Percentiles rank a stretch among this genome's conserved stretches.
Conservation (phyloP, 371 early-diverging fungal genomes). For the Mucor saturninus region DNA sequence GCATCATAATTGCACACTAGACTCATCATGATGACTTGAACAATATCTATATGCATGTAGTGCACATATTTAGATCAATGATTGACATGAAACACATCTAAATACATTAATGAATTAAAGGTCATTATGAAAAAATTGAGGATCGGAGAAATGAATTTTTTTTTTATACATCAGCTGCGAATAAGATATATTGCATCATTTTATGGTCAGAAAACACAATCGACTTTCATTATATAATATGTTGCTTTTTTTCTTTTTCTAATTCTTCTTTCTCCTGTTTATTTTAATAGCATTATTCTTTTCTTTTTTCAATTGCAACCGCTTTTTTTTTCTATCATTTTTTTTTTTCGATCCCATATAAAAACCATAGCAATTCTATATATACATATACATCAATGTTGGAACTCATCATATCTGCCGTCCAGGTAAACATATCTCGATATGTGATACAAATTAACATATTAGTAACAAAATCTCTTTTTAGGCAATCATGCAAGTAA, state of each 20-base stretch:
- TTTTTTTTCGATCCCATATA: neutral
- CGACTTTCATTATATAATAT: neutral
- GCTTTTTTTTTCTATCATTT: neutral
- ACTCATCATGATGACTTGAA: neutral
- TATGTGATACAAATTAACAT: neutral
- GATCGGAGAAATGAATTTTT: neutral
- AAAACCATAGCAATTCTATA: neutral
- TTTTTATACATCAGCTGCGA: constrained; percentile 8
- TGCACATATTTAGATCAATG: neutral
- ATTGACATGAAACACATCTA: neutral
- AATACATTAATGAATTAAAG: neutral
- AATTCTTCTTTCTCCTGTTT: neutral
- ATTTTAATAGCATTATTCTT: neutral
- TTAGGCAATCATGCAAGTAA: constrained; percentile 66
- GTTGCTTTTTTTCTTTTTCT: neutral
- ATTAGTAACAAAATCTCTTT: neutral
- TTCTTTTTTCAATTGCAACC: neutral
- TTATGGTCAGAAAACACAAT: constrained; percentile 21
- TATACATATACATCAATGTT: constrained; percentile 14
- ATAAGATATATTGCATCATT: constrained; percentile 24
- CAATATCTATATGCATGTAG: too few relatives aligned
- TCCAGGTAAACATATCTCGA: constrained; percentile 20
- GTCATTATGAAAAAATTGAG: neutral
- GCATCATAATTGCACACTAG: neutral
- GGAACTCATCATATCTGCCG: constrained; percentile 23